phyloP scores from a whole-genome alignment of 257 asterid genomes.

The Verbascum thapsus region DNA sequence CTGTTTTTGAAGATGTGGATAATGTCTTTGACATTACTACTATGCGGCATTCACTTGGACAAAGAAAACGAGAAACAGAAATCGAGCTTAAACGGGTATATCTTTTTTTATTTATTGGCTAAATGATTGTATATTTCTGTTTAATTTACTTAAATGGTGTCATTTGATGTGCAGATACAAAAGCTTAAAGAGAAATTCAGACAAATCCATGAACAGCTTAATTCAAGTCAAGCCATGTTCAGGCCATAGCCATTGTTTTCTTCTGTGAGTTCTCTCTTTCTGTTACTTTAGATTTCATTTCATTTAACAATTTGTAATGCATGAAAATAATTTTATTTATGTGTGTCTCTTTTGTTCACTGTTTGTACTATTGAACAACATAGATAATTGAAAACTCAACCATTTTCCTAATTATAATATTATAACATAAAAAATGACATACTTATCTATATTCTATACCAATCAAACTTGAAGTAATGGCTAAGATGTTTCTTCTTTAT shows the following conservation, averaged over 20 bases:
- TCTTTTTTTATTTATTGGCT: slow-evolving; percentile 12
- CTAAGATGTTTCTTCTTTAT: no score
- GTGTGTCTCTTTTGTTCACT: background rate
- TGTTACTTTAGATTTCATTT: slow-evolving; percentile 5
- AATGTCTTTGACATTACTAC: slow-evolving; percentile 76
- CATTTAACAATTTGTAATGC: background rate
- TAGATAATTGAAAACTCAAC: slow-evolving; percentile 8
- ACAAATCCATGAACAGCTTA: slow-evolving; percentile 69
- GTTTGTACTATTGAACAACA: slow-evolving; percentile 14
- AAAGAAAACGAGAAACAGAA: slow-evolving; percentile 74
- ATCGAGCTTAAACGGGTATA: slow-evolving; percentile 84
- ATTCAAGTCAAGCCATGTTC: slow-evolving; percentile 44
- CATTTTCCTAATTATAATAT: background rate
- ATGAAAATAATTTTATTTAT: slow-evolving; percentile 4
- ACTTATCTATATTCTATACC: no score
- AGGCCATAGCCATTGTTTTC: slow-evolving; percentile 26
- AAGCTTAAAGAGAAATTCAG: slow-evolving; percentile 85
- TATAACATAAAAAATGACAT: no score
- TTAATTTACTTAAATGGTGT: slow-evolving; percentile 19
- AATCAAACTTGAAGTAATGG: background rate
- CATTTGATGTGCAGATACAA: slow-evolving; percentile 58
- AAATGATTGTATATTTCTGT: background rate
- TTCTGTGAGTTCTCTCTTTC: slow-evolving; percentile 29
- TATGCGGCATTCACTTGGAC: slow-evolving; percentile 71
- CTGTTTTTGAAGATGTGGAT: slow-evolving; percentile 84